Percentiles rank a stretch among this genome's conserved stretches.
These are phyloP conservation scores for Trichoderma simmonsii DNA, from an alignment of 2,329 filamentous ascomycete genomes.

Conservation along the genomic window DNA sequence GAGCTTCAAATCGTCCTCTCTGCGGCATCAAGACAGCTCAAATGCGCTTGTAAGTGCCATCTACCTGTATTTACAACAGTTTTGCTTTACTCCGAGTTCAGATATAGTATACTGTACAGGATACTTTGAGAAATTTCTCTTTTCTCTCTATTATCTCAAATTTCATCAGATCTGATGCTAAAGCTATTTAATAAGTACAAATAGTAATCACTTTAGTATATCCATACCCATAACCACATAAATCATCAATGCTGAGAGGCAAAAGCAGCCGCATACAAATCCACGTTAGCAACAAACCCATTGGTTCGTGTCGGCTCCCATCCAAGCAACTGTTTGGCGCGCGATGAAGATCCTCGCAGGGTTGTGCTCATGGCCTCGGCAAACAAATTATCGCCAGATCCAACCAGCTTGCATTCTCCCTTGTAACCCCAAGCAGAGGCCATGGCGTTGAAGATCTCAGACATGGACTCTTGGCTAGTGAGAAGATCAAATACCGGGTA, in stretches of 20 bases:
- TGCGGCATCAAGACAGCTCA: background rate
- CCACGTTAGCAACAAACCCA: constrained; percentile 16
- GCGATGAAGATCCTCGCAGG: constrained; percentile 17
- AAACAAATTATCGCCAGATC: constrained; percentile 16
- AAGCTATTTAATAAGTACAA: no score
- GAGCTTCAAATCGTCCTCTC: background rate
- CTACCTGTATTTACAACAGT: background rate
- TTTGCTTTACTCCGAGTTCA: background rate
- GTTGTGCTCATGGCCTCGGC: constrained; percentile 20
- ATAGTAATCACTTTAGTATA: no score
- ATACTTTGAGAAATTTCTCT: background rate
- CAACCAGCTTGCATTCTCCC: constrained; percentile 12
- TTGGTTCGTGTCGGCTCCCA: constrained; percentile 18
- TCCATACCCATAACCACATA: no score
- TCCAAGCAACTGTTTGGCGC: constrained; percentile 19
- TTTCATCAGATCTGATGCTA: background rate
- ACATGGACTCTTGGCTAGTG: constrained; percentile 20
- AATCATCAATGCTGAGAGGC: constrained; percentile 14
- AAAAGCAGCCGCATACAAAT: constrained; percentile 19
- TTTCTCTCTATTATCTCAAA: background rate
- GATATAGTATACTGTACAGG: background rate
- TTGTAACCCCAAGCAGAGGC: constrained; percentile 12
- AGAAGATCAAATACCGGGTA: constrained; percentile 20
- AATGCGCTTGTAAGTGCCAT: background rate
- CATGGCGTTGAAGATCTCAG: constrained; percentile 14